These are phyloP conservation scores for Letharia lupina DNA, from an alignment of 495 filamentous ascomycete genomes.

Conservation along the genomic window DNA sequence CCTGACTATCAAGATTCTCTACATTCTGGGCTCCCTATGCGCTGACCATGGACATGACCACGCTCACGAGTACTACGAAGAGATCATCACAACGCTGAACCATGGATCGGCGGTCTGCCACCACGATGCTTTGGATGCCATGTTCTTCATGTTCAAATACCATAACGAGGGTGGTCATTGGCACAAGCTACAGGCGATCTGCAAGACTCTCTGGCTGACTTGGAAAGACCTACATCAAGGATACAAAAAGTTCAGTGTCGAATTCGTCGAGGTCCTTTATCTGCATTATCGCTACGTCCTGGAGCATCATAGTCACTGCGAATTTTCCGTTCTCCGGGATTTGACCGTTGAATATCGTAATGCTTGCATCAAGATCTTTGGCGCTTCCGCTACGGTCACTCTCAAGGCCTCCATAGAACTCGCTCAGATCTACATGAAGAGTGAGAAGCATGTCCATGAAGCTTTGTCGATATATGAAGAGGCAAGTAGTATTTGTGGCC, in stretches of 20 bases:
- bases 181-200: slow-evolving; percentile 36
- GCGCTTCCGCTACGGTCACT: slow-evolving; percentile 40
- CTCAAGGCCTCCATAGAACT: slow-evolving; percentile 47
- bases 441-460: slow-evolving; percentile 44
- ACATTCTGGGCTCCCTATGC: slow-evolving; percentile 37
- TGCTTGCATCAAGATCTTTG: slow-evolving; percentile 46
- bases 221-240: slow-evolving; percentile 32
- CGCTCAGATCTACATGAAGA: slow-evolving; percentile 45
- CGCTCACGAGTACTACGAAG: slow-evolving; percentile 39
- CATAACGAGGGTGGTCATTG: slow-evolving; percentile 39
- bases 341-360: slow-evolving; percentile 44
- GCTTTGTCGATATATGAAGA: slow-evolving; percentile 52
- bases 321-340: slow-evolving; percentile 37
- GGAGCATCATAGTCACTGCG: slow-evolving; percentile 37
- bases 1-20: slow-evolving; percentile 40
- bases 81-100: slow-evolving; percentile 40
- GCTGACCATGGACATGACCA: slow-evolving; percentile 35
- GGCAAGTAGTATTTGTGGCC: slow-evolving; percentile 26
- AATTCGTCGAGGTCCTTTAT: slow-evolving; percentile 47
- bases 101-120: slow-evolving; percentile 33
- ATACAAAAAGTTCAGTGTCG: slow-evolving; percentile 39
- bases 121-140: slow-evolving; percentile 37
- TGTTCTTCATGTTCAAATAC: slow-evolving; percentile 32
- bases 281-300: slow-evolving; percentile 49
- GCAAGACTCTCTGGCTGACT: slow-evolving; percentile 39